These are phyloP conservation scores for Schizophyllum commune DNA, from an alignment of 1,284 basidiomycete genomes.

Conservation along the genomic window DNA sequence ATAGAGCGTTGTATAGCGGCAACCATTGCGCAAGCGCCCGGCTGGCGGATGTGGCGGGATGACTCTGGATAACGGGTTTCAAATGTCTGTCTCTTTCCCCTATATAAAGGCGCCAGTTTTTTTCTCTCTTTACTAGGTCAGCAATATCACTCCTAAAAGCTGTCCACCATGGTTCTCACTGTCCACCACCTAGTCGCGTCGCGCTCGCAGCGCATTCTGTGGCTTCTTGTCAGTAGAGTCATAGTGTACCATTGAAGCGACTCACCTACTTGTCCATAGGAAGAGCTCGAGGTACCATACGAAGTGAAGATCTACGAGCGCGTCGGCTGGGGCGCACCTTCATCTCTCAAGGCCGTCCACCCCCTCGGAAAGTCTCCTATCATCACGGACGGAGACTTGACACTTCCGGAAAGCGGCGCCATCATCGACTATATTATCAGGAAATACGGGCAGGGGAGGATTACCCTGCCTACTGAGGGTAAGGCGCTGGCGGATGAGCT, in stretches of 20 bases:
- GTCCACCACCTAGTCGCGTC: constrained; percentile 46
- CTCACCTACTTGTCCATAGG: constrained; percentile 20
- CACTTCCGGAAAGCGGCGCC: constrained; percentile 40
- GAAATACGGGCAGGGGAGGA: constrained; percentile 35
- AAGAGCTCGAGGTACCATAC: constrained; percentile 42
- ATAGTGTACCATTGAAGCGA: background rate
- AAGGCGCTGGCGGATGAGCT: constrained; percentile 27
- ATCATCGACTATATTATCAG: constrained; percentile 41
- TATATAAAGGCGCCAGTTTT: too few species aligned
- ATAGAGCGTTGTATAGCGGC: too few species aligned
- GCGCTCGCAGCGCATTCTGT: constrained; percentile 44
- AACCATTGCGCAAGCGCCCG: too few species aligned
- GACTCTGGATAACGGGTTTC: too few species aligned
- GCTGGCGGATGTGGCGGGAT: too few species aligned
- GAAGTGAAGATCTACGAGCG: constrained; percentile 41
- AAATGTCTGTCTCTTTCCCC: too few species aligned
- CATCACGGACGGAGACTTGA: constrained; percentile 36
- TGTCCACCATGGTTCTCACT: constrained; percentile 18
- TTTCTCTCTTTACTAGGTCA: too few species aligned
- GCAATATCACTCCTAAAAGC: too few species aligned
- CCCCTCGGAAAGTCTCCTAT: constrained; percentile 40
- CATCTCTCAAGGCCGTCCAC: constrained; percentile 30
- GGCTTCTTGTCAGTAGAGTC: constrained; percentile 35
- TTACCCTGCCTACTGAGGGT: constrained; percentile 26
- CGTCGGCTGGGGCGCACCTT: constrained; percentile 27